A percentile compares a stretch with the other conserved stretches of the same genome.
Conservation (phyloP, 2,329 filamentous ascomycete genomes). For the Curvularia sp. region DNA sequence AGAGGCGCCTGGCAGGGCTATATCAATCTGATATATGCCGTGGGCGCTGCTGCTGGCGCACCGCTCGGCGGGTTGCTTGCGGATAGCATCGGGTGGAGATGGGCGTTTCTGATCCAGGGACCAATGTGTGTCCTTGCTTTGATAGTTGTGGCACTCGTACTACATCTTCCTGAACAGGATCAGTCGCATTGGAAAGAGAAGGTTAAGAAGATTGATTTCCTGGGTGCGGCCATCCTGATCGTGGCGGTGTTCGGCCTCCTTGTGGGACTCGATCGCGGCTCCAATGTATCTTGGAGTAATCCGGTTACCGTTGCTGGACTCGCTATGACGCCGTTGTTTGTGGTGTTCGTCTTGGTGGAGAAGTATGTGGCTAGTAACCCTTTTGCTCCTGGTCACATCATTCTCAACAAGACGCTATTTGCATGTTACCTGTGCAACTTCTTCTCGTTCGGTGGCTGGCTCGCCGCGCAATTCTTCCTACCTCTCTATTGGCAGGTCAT, state of each 20-base stretch:
- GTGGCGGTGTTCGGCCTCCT: constrained; percentile 70
- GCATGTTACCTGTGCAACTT: constrained; percentile 76
- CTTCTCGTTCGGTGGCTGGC: constrained; percentile 68
- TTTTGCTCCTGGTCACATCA: constrained; percentile 76
- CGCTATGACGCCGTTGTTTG: constrained; percentile 65
- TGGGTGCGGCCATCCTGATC: constrained; percentile 72
- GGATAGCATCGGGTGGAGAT: constrained; percentile 77
- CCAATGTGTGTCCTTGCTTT: constrained; percentile 73
- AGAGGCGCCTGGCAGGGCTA: constrained; percentile 77
- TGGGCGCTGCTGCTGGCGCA: constrained; percentile 72
- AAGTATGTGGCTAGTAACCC: constrained; percentile 71
- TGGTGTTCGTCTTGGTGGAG: constrained; percentile 73
- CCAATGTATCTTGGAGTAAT: constrained; percentile 72
- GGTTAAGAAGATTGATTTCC: constrained; percentile 73
- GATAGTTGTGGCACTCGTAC: constrained; percentile 65
- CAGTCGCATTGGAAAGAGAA: constrained; percentile 70
- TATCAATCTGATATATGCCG: constrained; percentile 74
- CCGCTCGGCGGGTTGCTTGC: constrained; percentile 73
- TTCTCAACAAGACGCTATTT: constrained; percentile 70
- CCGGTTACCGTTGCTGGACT: constrained; percentile 66
- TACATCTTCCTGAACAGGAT: constrained; percentile 67
- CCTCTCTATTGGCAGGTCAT: constrained; percentile 80
- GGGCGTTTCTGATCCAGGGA: constrained; percentile 75
- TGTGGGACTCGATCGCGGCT: constrained; percentile 74
- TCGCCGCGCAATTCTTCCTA: constrained; percentile 72